Evolutionary conservation across 495 filamentous ascomycete species (phyloP), one percentile per base, ranked within the genome.

Genomic region (Bathelium albidoporum): DNA sequence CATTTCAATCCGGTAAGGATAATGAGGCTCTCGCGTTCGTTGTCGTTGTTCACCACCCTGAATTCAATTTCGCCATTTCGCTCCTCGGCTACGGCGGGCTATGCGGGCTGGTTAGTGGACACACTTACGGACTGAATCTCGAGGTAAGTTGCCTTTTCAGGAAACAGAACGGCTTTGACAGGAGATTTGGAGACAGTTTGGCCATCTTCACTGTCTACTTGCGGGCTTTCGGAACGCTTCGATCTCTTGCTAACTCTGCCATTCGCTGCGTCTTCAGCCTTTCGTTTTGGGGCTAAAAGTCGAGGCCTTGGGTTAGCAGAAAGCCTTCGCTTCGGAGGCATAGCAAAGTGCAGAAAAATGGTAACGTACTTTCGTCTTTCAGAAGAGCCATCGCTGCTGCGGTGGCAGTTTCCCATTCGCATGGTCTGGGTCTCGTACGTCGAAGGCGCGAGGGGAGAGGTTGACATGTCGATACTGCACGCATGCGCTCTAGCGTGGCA

Each of bases 11-110:
- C 95, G 0, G 93, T 97, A 24, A 98, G 82, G 69, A 98, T 93
- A 69, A 97, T 95, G 36, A 91, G 85, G 75, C 88, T 94, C 70
- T 96, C 91, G 53, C 87, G 83, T 18, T 85, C 80, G 67, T 88
- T 87, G 72, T 98, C 95, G 72, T 98, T 98, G 77, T 98, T 97
- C 65, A 98, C 94, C 0, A 97, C 95, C 29, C 92, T 86, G 69
- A 98, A 97, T 72, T 97, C 92, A 65, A 98, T 98, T 52, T 96
- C 91, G 68, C 94, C 92, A 72, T 89, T 89, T 67, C 90, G 88
- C 74, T 98, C 94, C 74, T 98, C 94, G 63, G 94, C 80, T 0
- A 95, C 93, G 0, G 94, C 95, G 16, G 91, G 89, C 87, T 90
- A 61, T 16, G 43, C 5, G 31, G 65, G 26, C 65, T 39, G 24